Conservation (phyloP, 2,329 filamentous ascomycete species). For the Trichoderma koningii region DNA sequence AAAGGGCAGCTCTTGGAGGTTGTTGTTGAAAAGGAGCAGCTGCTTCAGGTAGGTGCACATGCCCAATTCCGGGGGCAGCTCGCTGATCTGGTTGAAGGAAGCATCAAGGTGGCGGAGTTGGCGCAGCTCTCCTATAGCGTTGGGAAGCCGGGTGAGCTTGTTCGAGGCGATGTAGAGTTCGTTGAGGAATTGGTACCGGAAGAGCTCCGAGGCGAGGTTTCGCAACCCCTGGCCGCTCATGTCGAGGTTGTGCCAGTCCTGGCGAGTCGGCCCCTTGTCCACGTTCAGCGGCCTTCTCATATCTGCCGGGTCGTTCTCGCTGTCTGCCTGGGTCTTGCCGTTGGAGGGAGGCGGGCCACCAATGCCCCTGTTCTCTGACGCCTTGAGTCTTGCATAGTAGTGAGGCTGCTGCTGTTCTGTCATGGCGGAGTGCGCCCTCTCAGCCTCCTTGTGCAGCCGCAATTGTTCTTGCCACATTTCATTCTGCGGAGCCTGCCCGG, state of each 20-base stretch:
- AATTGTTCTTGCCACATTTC: conserved; percentile 90
- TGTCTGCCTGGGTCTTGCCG: conserved; percentile 50
- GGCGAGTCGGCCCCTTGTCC: conserved; percentile 65
- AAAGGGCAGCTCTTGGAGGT: conserved; percentile 76
- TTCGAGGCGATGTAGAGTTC: conserved; percentile 95
- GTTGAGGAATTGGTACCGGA: conserved; percentile 84
- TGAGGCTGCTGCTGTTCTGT: conserved; percentile 65
- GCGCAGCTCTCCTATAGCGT: conserved; percentile 78
- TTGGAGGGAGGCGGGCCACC: conserved; percentile 54
- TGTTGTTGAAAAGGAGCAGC: conserved; percentile 86
- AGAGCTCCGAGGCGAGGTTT: conserved; percentile 76
- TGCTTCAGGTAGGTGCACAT: conserved; percentile 94
- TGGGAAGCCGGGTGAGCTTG: conserved; percentile 77
- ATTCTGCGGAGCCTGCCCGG: conserved; percentile 55
- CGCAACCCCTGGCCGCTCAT: conserved; percentile 94
- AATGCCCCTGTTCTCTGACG: conserved; percentile 69
- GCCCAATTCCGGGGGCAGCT: conserved; percentile 85
- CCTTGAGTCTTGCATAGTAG: conserved; percentile 72
- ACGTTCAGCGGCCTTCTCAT: conserved; percentile 65
- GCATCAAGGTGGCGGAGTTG: conserved; percentile 81
- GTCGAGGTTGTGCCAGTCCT: conserved; percentile 92
- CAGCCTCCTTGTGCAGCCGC: conserved; percentile 75
- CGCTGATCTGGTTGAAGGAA: conserved; percentile 81
- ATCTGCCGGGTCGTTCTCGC: conserved; percentile 58
- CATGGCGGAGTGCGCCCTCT: conserved; percentile 71